Conservation (phyloP, 1,284 basidiomycete genomes). For the Papiliotrema flavescens region DNA sequence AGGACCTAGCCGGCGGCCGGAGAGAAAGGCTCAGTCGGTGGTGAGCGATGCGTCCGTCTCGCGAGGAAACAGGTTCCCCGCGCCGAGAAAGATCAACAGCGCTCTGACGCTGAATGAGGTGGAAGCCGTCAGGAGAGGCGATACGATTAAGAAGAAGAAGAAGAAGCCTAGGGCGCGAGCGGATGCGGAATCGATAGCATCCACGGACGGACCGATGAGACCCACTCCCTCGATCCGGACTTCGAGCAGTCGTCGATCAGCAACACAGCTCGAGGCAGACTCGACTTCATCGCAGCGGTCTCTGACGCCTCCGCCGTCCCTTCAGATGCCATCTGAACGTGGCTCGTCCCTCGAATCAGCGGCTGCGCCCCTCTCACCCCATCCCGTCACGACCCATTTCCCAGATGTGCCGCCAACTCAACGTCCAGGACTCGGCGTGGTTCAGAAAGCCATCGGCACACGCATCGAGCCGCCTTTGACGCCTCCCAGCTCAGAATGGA, state of each 20-base stretch:
- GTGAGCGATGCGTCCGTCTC: constrained; percentile 8
- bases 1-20: background rate
- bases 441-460: constrained; percentile 3
- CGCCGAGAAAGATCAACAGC: constrained; percentile 17
- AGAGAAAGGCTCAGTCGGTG: constrained; percentile 6
- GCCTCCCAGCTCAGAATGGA: constrained; percentile 19
- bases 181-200: background rate
- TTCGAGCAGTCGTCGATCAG: no score
- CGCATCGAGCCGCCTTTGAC: constrained; percentile 6
- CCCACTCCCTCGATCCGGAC: background rate
- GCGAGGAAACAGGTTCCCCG: constrained; percentile 22
- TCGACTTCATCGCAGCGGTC: background rate
- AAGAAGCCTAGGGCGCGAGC: background rate
- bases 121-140: background rate
- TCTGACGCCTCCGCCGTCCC: background rate
- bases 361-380: background rate
- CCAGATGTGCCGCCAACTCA: background rate
- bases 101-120: constrained; percentile 15
- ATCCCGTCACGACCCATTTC: background rate
- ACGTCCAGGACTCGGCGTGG: constrained; percentile 3
- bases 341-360: constrained; percentile 15
- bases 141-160: constrained; percentile 17
- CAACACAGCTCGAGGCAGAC: no score
- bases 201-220: background rate
- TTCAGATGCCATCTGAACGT: constrained; percentile 6